Evolutionary conservation across 768 basidiomycete genomes (phyloP).

Genomic region (Termitomyces sp.): DNA sequence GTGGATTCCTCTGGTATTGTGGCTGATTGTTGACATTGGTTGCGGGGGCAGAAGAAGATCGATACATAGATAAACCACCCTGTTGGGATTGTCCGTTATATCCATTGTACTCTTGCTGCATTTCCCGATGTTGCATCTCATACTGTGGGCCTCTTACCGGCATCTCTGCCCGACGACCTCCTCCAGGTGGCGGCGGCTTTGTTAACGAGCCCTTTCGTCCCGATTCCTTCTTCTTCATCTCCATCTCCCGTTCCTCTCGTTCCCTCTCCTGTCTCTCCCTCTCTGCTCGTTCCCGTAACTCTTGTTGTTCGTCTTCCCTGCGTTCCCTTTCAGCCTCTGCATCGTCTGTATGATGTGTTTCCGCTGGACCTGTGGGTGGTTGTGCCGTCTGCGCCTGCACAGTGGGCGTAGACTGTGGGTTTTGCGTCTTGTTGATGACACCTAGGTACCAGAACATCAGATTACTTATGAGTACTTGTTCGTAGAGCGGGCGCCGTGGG

Average conservation of each 20-base stretch:
- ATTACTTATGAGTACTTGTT: conserved; percentile 91
- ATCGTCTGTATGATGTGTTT: conserved; percentile 25
- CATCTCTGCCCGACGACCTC: conserved; percentile 71
- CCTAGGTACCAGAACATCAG: conserved; percentile 99
- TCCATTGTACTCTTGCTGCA: conserved; percentile 81
- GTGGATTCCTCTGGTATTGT: conserved; percentile 24
- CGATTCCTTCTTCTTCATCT: conserved; percentile 51
- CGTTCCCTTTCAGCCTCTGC: conserved; percentile 35
- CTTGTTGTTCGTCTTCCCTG: conserved; percentile 25
- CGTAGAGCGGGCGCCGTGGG: conserved; percentile 91
- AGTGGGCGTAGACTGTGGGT: conserved; percentile 31
- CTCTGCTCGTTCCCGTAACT: conserved; percentile 39
- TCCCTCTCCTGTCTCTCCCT: conserved; percentile 38
- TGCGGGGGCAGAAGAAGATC: conserved; percentile 19
- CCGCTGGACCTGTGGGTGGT: conserved; percentile 22
- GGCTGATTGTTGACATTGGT: conserved; percentile 21
- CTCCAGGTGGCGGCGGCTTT: conserved; percentile 47
- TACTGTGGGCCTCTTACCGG: conserved; percentile 87
- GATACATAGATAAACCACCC: conserved; percentile 16
- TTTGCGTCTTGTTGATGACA: conserved; percentile 90
- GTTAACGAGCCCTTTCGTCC: conserved; percentile 59
- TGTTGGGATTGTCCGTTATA: conserved; percentile 32
- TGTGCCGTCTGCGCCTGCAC: conserved; percentile 22
- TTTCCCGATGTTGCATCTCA: conserved; percentile 89
- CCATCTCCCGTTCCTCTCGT: conserved; percentile 38